A percentile compares a stretch with the other conserved stretches of the same genome.
These are phyloP conservation scores for Selenicereus undatus DNA, from an alignment of 148 eudicot genomes.

Conservation along the genomic window DNA sequence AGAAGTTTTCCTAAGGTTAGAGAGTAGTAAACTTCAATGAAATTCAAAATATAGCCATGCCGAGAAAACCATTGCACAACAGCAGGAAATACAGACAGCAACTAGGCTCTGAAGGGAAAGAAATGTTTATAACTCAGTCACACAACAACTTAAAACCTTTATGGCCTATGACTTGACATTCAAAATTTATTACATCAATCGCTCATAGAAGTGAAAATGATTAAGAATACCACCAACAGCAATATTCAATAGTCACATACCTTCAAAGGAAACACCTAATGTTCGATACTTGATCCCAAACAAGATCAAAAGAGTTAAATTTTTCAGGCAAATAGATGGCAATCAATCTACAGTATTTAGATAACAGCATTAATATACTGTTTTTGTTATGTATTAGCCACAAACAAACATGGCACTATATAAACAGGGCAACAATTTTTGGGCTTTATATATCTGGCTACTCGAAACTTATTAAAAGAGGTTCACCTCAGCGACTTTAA, in stretches of 20 bases:
- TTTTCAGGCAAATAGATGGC: slow-evolving; percentile 7
- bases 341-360: background rate
- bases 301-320: background rate
- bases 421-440: background rate
- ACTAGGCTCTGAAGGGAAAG: background rate
- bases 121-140: background rate
- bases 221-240: background rate
- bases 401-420: background rate
- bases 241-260: background rate
- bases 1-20: background rate
- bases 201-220: too few relatives aligned
- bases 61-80: background rate
- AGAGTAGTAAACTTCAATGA: background rate
- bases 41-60: slow-evolving; percentile 1
- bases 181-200: background rate
- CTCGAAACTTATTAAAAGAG: background rate
- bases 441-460: background rate
- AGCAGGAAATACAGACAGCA: background rate
- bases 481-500: slow-evolving; percentile 73
- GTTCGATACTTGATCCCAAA: background rate
- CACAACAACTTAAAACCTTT: background rate
- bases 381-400: background rate
- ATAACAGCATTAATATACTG: too few relatives aligned
- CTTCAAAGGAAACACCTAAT: background rate
- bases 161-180: background rate